Evolutionary conservation across 805 yeast species (phyloP).

Genomic region (Wickerhamomyces kurtzmanii): DNA sequence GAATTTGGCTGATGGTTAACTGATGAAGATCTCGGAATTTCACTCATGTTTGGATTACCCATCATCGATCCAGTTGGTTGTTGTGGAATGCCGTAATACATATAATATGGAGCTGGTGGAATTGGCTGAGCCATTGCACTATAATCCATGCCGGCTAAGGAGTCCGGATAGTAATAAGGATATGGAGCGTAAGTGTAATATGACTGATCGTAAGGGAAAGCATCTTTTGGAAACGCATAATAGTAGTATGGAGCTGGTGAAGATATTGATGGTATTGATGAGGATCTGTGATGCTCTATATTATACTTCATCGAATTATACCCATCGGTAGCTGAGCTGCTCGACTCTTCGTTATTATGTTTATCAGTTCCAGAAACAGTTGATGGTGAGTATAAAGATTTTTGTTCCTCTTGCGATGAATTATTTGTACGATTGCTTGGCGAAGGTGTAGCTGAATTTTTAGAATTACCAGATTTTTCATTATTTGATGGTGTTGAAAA

Average conservation of each 20-base stretch:
- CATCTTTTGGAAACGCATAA: constrained; percentile 20
- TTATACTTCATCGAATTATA: constrained; percentile 5
- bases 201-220: constrained; percentile 16
- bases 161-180: constrained; percentile 2
- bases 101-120: constrained; percentile 19
- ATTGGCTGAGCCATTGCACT: constrained; percentile 8
- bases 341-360: constrained; percentile 7
- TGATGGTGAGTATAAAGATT: constrained; percentile 14
- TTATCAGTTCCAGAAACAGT: constrained; percentile 13
- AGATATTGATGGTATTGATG: constrained; percentile 3
- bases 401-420: constrained; percentile 15
- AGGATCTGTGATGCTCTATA: too few species aligned
- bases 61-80: too few species aligned
- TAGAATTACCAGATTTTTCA: constrained; percentile 4
- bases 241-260: constrained; percentile 20
- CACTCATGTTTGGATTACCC: too few species aligned
- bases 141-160: constrained; percentile 1
- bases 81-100: constrained; percentile 18
- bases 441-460: constrained; percentile 14
- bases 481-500: constrained; percentile 14
- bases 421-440: constrained; percentile 14
- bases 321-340: constrained; percentile 9
- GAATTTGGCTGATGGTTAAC: too few species aligned
- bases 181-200: constrained; percentile 10
- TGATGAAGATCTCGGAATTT: too few species aligned